Evolutionary conservation across 176 grass and related monocot species (phyloP).

Genomic region (Luzula sylvatica): DNA sequence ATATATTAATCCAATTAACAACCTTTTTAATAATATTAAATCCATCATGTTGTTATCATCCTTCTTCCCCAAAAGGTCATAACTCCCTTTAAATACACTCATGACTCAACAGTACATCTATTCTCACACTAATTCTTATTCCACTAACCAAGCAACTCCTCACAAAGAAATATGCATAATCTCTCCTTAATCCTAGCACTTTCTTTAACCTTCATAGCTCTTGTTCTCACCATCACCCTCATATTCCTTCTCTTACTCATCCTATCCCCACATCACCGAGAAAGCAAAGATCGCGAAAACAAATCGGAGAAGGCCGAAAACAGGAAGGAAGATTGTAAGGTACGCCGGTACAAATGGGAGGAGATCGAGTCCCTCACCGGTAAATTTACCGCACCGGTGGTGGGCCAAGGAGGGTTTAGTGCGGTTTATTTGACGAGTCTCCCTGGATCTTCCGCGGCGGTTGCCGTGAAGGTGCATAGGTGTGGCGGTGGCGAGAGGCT

Average conservation of each 20-base stretch:
- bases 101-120: neutral
- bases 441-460: constrained; percentile 1
- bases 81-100: constrained; percentile 4
- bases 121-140: constrained; percentile 2
- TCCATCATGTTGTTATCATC: constrained; percentile 1
- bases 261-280: neutral
- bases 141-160: neutral
- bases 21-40: neutral
- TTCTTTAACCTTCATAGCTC: neutral
- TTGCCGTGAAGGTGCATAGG: constrained; percentile 55
- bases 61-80: neutral
- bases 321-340: neutral
- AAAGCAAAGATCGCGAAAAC: neutral
- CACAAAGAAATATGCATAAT: constrained; percentile 12
- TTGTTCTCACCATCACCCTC: constrained; percentile 9
- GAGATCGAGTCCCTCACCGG: constrained; percentile 58
- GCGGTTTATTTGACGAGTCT: constrained; percentile 46
- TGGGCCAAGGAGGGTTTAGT: constrained; percentile 78
- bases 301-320: neutral
- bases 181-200: constrained; percentile 1
- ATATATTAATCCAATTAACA: no score
- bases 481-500: constrained; percentile 47
- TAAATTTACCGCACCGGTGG: constrained; percentile 51
- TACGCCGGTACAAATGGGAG: constrained; percentile 30
- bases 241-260: constrained; percentile 5